A percentile compares a stretch with the other conserved stretches of the same genome.
Conservation (phyloP, 1,284 basidiomycete genomes). For the Cronartium quercuum region DNA sequence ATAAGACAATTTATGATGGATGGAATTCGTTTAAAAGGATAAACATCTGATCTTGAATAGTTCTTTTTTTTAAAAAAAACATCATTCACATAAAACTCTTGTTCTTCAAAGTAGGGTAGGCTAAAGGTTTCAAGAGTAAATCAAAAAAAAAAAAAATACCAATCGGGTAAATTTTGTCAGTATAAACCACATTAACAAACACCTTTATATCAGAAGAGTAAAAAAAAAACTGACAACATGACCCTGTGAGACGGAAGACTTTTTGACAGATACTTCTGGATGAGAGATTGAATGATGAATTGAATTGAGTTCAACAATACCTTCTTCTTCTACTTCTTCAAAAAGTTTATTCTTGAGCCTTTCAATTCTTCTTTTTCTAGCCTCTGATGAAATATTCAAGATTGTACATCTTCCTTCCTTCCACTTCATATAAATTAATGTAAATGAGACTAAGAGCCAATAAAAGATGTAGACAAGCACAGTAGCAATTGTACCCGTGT, state of each 20-base stretch:
- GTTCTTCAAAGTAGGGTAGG: not conserved
- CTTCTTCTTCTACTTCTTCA: not conserved
- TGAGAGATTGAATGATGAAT: not conserved
- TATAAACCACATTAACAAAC: not conserved
- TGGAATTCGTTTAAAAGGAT: no score
- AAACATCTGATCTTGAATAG: not conserved
- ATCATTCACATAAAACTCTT: no score
- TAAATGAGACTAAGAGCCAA: constrained; percentile 65
- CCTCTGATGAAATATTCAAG: constrained; percentile 46
- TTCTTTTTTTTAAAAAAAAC: no score
- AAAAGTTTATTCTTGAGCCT: not conserved
- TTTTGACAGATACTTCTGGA: not conserved
- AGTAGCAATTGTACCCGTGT: constrained; percentile 57
- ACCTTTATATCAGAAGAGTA: not conserved
- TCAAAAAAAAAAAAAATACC: not conserved
- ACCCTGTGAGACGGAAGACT: not conserved
- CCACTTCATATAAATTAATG: constrained; percentile 66
- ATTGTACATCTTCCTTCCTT: constrained; percentile 52
- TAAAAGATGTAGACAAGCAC: constrained; percentile 70
- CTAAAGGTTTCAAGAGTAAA: not conserved
- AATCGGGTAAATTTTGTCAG: not conserved
- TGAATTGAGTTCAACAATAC: not conserved
- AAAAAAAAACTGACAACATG: not conserved
- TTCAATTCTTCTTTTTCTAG: constrained; percentile 31
- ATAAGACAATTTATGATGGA: no score